Conservation (phyloP, 306 rosid species). For the Lathyrus oleraceus region DNA sequence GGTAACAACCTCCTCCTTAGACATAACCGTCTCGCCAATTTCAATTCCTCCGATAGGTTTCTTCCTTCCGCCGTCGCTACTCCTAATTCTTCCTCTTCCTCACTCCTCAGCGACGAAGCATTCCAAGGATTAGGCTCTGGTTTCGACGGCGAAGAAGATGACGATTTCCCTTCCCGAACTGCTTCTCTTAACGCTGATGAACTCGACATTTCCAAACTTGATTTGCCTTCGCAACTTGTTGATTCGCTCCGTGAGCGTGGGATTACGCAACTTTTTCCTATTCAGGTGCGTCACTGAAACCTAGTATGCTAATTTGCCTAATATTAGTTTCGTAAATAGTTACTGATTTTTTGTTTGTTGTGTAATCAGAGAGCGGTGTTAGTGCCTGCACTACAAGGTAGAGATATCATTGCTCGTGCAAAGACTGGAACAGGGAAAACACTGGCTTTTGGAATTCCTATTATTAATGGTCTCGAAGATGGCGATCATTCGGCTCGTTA, state of each 20-base stretch:
- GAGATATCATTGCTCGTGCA: conserved; percentile 94
- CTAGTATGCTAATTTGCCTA: not conserved
- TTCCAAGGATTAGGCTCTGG: conserved; percentile 60
- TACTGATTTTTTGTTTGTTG: not conserved
- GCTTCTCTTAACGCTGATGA: conserved; percentile 48
- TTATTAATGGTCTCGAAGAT: conserved; percentile 66
- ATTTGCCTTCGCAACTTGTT: conserved; percentile 68
- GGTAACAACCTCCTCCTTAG: conserved; percentile 41
- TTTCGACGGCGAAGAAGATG: conserved; percentile 42
- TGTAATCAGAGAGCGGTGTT: conserved; percentile 83
- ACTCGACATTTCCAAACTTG: conserved; percentile 75
- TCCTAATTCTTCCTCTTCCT: conserved; percentile 65
- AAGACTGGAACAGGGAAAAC: conserved; percentile 99
- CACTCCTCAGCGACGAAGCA: conserved; percentile 92
- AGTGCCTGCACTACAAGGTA: conserved; percentile 86
- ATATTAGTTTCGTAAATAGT: not conserved
- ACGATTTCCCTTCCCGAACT: conserved; percentile 18
- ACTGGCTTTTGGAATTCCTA: conserved; percentile 89
- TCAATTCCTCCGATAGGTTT: conserved; percentile 30
- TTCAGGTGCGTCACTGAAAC: conserved; percentile 55
- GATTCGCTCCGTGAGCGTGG: conserved; percentile 70
- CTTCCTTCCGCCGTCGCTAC: conserved; percentile 77
- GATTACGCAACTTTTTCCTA: conserved; percentile 82
- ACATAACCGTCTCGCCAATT: conserved; percentile 37
- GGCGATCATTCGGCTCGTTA: conserved; percentile 51